Percentiles rank a stretch among this genome's conserved stretches.
Evolutionary conservation across 2,329 filamentous ascomycete species (phyloP).

Genomic region (Aotearoamyces nothofagi): DNA sequence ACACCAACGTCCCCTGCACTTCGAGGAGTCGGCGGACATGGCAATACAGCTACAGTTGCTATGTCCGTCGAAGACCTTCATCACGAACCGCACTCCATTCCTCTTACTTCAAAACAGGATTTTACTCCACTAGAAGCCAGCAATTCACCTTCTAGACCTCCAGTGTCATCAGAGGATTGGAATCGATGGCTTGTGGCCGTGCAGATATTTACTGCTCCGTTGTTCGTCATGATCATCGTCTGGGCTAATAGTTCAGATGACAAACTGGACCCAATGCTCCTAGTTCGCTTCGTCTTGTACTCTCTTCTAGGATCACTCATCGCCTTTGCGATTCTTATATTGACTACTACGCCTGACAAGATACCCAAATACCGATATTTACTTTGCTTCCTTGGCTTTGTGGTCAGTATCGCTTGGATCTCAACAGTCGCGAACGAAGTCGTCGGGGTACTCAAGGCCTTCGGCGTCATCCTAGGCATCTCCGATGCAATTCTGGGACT

Average conservation of each 20-base stretch:
- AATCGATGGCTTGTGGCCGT: slow-evolving; percentile 80
- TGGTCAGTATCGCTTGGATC: slow-evolving; percentile 90
- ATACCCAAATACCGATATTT: slow-evolving; percentile 62
- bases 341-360: slow-evolving; percentile 50
- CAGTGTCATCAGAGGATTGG: slow-evolving; percentile 36
- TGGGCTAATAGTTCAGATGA: slow-evolving; percentile 55
- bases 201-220: slow-evolving; percentile 74
- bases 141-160: slow-evolving; percentile 1
- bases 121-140: slow-evolving; percentile 4
- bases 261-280: slow-evolving; percentile 30
- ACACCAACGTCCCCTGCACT: neutral
- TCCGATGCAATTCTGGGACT: slow-evolving; percentile 89
- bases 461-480: slow-evolving; percentile 85
- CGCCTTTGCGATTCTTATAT: slow-evolving; percentile 48
- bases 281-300: slow-evolving; percentile 42
- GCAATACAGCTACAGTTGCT: slow-evolving; percentile 19
- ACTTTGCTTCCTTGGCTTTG: slow-evolving; percentile 79
- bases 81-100: slow-evolving; percentile 10
- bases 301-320: slow-evolving; percentile 56
- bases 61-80: slow-evolving; percentile 13
- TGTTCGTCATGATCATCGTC: slow-evolving; percentile 65
- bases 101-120: slow-evolving; percentile 6
- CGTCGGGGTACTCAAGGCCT: slow-evolving; percentile 81
- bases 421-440: slow-evolving; percentile 92
- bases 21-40: slow-evolving; percentile 16